These are phyloP conservation scores for Sanghuangporus sanghuang DNA, from an alignment of 1,284 basidiomycete species.

Conservation along the genomic window DNA sequence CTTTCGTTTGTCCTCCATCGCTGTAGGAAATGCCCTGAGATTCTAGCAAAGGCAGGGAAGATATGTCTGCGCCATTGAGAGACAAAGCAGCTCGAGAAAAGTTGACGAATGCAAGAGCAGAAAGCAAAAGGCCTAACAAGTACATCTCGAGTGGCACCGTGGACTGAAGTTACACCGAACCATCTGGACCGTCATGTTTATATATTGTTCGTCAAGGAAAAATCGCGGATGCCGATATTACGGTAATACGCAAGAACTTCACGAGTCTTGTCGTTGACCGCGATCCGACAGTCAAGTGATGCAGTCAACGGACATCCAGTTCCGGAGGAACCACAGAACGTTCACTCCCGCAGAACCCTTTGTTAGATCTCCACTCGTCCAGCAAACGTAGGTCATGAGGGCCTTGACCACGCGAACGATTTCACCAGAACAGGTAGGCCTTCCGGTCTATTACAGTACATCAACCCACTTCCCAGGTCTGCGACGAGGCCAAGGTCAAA, in stretches of 20 bases:
- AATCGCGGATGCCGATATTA: neutral
- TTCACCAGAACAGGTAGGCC: too few relatives aligned
- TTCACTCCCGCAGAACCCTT: neutral
- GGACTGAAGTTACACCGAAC: neutral
- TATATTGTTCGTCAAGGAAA: neutral
- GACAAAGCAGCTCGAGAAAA: constrained; percentile 31
- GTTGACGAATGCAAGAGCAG: neutral
- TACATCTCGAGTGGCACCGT: neutral
- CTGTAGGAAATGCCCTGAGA: constrained; percentile 42
- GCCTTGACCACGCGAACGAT: too few relatives aligned
- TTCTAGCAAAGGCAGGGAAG: constrained; percentile 52
- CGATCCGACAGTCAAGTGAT: neutral
- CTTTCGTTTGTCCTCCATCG: constrained; percentile 37
- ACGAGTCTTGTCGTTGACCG: neutral
- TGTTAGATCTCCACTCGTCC: too few relatives aligned
- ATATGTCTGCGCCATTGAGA: constrained; percentile 56
- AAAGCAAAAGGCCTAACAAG: neutral
- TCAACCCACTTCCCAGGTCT: too few relatives aligned
- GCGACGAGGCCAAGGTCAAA: too few relatives aligned
- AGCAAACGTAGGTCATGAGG: neutral
- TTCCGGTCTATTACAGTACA: too few relatives aligned
- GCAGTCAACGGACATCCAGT: neutral
- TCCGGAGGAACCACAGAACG: neutral
- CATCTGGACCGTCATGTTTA: neutral
- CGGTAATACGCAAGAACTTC: neutral